Conservation (phyloP, 176 grass and related monocot genomes). For the Rhynchospora pubera region DNA sequence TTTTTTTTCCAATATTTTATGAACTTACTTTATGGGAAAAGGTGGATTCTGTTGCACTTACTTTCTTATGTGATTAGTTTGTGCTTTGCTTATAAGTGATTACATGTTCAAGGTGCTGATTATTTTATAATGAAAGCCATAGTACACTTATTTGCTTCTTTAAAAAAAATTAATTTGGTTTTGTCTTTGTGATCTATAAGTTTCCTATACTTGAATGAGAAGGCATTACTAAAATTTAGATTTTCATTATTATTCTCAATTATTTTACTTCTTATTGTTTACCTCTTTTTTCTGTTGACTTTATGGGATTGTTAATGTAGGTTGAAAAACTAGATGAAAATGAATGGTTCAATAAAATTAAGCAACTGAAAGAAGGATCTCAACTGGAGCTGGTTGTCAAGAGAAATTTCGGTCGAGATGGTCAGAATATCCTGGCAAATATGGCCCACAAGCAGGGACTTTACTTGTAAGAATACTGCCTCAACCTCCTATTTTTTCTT, state of each 20-base stretch:
- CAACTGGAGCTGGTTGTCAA: conserved; percentile 83
- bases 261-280: not conserved
- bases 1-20: not conserved
- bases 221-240: too few species aligned
- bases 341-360: conserved; percentile 76
- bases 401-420: conserved; percentile 80
- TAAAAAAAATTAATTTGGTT: not conserved
- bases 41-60: not conserved
- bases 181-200: not conserved
- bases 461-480: conserved; percentile 62
- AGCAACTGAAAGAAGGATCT: conserved; percentile 67
- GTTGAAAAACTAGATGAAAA: conserved; percentile 85
- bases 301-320: conserved; percentile 23
- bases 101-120: not conserved
- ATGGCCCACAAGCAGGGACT: conserved; percentile 77
- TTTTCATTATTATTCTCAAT: not conserved
- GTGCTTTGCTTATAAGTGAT: not conserved
- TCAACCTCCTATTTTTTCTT: not conserved
- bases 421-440: conserved; percentile 63
- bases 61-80: not conserved
- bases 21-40: not conserved
- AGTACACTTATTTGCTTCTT: not conserved
- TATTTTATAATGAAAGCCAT: not conserved
- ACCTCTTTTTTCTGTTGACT: not conserved
- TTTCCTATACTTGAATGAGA: not conserved